Conservation (phyloP, 148 eudicot species). For the Rhododendron henanense region DNA sequence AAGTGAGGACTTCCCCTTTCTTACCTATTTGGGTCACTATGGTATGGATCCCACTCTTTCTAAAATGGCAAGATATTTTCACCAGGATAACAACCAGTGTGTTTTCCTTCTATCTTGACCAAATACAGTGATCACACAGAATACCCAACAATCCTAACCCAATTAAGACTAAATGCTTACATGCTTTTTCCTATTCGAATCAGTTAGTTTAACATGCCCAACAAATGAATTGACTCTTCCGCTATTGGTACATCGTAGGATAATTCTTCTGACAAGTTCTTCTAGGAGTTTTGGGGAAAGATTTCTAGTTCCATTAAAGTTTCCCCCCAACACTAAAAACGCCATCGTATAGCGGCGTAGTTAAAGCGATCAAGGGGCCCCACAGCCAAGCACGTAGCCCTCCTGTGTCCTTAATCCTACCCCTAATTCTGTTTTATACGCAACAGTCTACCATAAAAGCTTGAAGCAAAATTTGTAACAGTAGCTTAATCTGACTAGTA, state of each 20-base stretch:
- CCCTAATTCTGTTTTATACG: not conserved
- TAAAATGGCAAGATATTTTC: not conserved
- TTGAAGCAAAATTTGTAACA: not conserved
- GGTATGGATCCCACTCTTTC: not conserved
- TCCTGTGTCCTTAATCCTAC: not conserved
- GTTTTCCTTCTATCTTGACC: not conserved
- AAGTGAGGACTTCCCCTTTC: not conserved
- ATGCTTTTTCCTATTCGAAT: not conserved
- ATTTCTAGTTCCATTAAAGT: not conserved
- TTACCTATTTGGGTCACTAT: not conserved
- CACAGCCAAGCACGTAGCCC: not conserved
- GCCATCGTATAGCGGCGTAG: not conserved
- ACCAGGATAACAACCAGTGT: not conserved
- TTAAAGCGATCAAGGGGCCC: not conserved
- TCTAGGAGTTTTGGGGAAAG: not conserved
- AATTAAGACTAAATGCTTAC: not conserved
- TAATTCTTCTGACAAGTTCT: not conserved
- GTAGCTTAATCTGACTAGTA: not conserved
- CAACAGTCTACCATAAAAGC: not conserved
- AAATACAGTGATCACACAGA: not conserved
- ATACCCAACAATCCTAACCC: not conserved
- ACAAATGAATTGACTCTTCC: not conserved
- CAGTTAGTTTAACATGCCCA: not conserved
- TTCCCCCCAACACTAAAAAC: not conserved
- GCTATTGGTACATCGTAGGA: not conserved